Evolutionary conservation across 805 yeast species (phyloP), one percentile per base, ranked within the genome.

Genomic region (Pichia scutulata): DNA sequence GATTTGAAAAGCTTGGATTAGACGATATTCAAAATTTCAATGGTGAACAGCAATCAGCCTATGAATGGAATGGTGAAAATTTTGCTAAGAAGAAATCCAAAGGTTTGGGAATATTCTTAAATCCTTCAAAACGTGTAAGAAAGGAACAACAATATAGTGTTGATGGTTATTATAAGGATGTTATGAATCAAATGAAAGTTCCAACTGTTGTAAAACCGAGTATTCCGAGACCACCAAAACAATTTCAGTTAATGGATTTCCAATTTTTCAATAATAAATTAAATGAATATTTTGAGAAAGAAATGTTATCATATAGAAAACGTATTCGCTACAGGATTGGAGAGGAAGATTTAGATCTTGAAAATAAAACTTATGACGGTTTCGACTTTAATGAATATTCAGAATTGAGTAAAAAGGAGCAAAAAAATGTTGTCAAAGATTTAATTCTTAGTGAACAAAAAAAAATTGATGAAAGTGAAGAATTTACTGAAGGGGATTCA

Each of bases 41-140:
- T 12, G 84, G 89, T 8, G 95, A 89, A 56, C 66, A 65, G 26
- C 65, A 62, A 39, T 83, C 89, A 1, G 93, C 97, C 0, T 92
- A 92, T 66, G 97, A 90, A 67, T 92, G 99, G 99, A 89, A 93
- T 61, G 99, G 99, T 18, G 77, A 84, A 58, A 84, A 86, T 59
- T 85, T 84, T 64, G 89, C 92, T 53, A 79, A 81, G 58, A 80
- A 81, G 59, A 71, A 67, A 51, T 69, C 70, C n/a, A 70, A 71
- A 33, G 68, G 66, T 33, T 61, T 69, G 1, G 70, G 76, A 44
- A 67, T 76, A 3, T 85, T 90, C 88, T 79, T 85, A 30, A 84
- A 85, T 58, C 93, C 92, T 0, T 70, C 86, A 0, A 81, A 80
- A 58, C 74, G 93, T 66, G 87, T 86, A 60, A 70, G 90, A 55